phyloP scores from a whole-genome alignment of 495 filamentous ascomycete genomes.

The Trichoderma asperelloides region DNA sequence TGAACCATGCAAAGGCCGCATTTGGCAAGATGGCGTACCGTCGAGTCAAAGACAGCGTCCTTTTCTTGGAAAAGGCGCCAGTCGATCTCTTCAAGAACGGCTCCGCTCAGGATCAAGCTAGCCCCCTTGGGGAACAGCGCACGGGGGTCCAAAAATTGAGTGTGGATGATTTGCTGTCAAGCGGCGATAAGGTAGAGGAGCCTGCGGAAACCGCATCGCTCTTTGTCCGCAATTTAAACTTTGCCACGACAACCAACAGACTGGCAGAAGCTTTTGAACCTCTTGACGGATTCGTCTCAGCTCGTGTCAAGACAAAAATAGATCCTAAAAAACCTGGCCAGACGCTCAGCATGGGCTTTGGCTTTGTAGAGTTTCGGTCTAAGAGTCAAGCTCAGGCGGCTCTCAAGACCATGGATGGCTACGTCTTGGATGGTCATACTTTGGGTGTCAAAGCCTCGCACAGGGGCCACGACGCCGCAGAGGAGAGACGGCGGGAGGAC shows the following conservation, averaged over 20 bases:
- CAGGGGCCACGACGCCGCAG: conserved; percentile 74
- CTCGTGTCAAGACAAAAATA: conserved; percentile 76
- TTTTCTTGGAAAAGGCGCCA: conserved; percentile 91
- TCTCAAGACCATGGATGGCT: conserved; percentile 73
- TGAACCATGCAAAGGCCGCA: conserved; percentile 69
- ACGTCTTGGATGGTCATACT: conserved; percentile 75
- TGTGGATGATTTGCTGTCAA: conserved; percentile 40
- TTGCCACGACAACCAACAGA: conserved; percentile 68
- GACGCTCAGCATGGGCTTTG: conserved; percentile 90
- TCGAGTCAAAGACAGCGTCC: conserved; percentile 78
- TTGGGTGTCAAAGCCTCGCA: conserved; percentile 76
- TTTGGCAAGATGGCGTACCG: conserved; percentile 79
- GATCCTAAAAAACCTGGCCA: conserved; percentile 78
- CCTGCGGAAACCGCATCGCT: conserved; percentile 62
- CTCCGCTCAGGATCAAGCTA: conserved; percentile 17
- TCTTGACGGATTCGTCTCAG: conserved; percentile 77
- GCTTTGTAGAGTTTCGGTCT: conserved; percentile 80
- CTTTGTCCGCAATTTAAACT: conserved; percentile 89
- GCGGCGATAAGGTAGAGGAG: conserved; percentile 39
- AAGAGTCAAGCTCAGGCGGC: conserved; percentile 71
- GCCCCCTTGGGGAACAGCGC: conserved; percentile 12
- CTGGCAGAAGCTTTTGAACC: conserved; percentile 67
- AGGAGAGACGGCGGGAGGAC: conserved; percentile 73
- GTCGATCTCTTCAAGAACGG: conserved; percentile 61
- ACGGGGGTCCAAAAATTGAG: conserved; percentile 32